These are phyloP conservation scores for Fraxinus excelsior DNA, from an alignment of 257 asterid genomes.

Conservation along the genomic window DNA sequence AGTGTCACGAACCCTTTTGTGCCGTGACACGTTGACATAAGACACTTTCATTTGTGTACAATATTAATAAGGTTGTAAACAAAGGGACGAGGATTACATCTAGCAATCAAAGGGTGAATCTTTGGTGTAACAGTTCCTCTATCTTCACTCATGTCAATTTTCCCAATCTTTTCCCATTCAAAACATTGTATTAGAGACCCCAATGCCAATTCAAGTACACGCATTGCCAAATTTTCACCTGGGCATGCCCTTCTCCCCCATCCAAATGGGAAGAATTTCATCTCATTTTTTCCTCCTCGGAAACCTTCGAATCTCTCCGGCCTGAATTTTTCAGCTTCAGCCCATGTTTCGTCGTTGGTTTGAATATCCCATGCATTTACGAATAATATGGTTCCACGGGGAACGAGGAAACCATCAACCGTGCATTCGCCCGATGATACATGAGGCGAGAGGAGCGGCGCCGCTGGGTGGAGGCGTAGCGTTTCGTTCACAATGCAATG, in stretches of 20 bases:
- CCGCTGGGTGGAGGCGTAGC: constrained; percentile 41
- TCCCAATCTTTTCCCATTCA: constrained; percentile 38
- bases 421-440: constrained; percentile 30
- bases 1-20: too few species aligned
- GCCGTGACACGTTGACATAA: background rate
- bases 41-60: background rate
- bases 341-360: constrained; percentile 25
- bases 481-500: constrained; percentile 38
- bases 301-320: constrained; percentile 31
- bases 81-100: constrained; percentile 30
- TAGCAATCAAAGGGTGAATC: constrained; percentile 36
- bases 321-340: constrained; percentile 27
- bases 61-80: constrained; percentile 2
- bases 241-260: constrained; percentile 49
- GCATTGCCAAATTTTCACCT: constrained; percentile 35
- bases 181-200: constrained; percentile 43
- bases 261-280: constrained; percentile 36
- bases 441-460: constrained; percentile 39
- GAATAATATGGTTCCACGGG: constrained; percentile 37
- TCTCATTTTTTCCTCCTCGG: constrained; percentile 14
- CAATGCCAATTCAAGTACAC: constrained; percentile 36
- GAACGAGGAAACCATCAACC: constrained; percentile 28
- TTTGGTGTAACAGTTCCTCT: constrained; percentile 32
- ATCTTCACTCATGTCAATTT: constrained; percentile 35
- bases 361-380: constrained; percentile 46